Evolutionary conservation across 257 asterid species (phyloP), one percentile per base, ranked within the genome.

Genomic region (Anisodus tanguticus): DNA sequence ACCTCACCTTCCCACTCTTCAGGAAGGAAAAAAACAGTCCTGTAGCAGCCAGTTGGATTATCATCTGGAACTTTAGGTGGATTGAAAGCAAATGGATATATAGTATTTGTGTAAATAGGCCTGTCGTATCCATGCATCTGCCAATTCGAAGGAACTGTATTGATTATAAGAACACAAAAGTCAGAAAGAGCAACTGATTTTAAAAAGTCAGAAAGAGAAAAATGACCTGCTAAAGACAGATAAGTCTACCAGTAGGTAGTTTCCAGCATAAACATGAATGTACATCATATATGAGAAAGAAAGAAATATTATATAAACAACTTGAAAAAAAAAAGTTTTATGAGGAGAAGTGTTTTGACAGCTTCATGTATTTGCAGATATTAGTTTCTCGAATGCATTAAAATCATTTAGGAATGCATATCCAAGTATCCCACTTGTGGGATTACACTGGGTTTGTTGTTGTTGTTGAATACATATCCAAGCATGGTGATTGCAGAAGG

Each of bases 141-240:
- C 99, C 99, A 96, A 87, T 93, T 96, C 77, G 98, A 96, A 82
- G 99, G 99, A 88, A 96, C 99, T 96, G 97, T 87, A 86, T 80
- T 86, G 85, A 89, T 41, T 81, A 70, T 55, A 85, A 83, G 83
- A 63, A 69, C 85, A 91, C 67, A 71, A 70, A 41, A 45, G 67
- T 17, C 9, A 59, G 60, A 47, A 45, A 71, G 58, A 45, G 22
- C 13, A 51, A 81, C 51, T 5, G 76, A 77, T 53, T 62, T 15
- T 31, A 70, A 76, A 6, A 47, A 49, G 43, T 19, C 60, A 82
- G 7, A 70, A 67, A 12, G 67, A 72, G 11, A 72, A 59, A 17
- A 41, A 43, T 70, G 63, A 26, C 64, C 47, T 12, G 45, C 81
- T 76, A 51, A 26, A 6, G 81, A 76, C 15, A 76, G 81, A 22